Conservation (phyloP, 176 grass and related monocot genomes). For the Themeda triandra region DNA sequence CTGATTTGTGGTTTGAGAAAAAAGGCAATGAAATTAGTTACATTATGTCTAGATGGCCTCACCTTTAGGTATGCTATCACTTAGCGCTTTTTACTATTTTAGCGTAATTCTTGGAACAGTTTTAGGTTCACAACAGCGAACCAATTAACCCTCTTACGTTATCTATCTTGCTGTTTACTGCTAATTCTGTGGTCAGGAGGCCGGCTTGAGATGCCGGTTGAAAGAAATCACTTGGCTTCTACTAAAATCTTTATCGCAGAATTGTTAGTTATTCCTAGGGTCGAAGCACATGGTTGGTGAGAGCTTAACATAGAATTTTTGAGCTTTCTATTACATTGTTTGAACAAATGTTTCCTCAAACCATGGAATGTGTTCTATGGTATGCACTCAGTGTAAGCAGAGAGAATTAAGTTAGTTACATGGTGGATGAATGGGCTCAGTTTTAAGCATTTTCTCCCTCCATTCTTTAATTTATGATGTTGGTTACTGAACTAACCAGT, state of each 20-base stretch:
- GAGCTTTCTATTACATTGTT: not conserved
- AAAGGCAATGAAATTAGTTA: not conserved
- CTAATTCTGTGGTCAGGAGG: not conserved
- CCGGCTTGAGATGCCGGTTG: not conserved
- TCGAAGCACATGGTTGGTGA: not conserved
- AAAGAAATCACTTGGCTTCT: not conserved
- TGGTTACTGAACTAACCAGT: too few relatives aligned
- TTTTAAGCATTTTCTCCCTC: too few relatives aligned
- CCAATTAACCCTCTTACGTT: too few relatives aligned
- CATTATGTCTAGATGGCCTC: not conserved
- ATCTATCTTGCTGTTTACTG: not conserved
- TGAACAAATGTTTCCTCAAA: not conserved
- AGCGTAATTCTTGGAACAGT: too few relatives aligned
- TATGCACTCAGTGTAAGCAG: too few relatives aligned
- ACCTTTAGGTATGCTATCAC: too few relatives aligned
- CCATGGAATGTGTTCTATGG: too few relatives aligned
- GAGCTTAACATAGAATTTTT: not conserved
- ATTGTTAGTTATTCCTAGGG: not conserved
- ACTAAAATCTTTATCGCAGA: not conserved
- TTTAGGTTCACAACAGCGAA: too few relatives aligned
- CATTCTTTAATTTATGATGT: too few relatives aligned
- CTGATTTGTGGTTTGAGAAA: not conserved
- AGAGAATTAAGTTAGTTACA: too few relatives aligned
- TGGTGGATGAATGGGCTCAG: too few relatives aligned
- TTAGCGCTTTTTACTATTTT: too few relatives aligned